Evolutionary conservation across 331 rosid genomes (phyloP).

Genomic region (Malus hybrid): DNA sequence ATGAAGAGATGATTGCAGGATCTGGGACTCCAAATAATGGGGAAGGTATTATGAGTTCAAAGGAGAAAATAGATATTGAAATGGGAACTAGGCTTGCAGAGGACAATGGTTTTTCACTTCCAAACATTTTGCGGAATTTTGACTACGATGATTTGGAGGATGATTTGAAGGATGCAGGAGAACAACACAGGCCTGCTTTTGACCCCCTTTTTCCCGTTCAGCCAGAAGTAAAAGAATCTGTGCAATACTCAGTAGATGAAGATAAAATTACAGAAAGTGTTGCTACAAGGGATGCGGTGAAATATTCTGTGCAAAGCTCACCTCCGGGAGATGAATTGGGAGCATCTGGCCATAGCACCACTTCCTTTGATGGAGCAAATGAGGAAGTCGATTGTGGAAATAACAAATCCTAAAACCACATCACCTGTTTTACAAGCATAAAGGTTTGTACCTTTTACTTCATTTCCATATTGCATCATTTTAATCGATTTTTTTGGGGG

Average conservation of each 20-base stretch:
- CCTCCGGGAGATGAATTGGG: constrained; percentile 15
- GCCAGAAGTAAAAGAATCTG: constrained; percentile 36
- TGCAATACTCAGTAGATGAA: constrained; percentile 23
- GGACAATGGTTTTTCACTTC: constrained; percentile 38
- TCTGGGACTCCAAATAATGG: constrained; percentile 33
- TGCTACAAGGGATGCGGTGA: constrained; percentile 15
- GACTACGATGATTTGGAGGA: constrained; percentile 46
- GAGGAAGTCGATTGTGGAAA: constrained; percentile 18
- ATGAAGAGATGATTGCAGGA: constrained; percentile 31
- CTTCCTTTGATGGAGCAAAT: constrained; percentile 10
- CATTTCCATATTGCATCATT: background rate
- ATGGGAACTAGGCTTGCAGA: constrained; percentile 55
- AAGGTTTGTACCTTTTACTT: constrained; percentile 21
- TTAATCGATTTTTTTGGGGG: background rate
- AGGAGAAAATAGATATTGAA: constrained; percentile 80
- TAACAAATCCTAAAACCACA: constrained; percentile 10
- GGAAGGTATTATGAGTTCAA: constrained; percentile 35
- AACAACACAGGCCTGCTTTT: constrained; percentile 34
- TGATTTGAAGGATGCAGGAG: constrained; percentile 33
- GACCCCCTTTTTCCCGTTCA: constrained; percentile 43
- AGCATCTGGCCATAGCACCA: constrained; percentile 26
- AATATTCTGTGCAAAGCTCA: constrained; percentile 20
- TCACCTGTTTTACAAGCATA: constrained; percentile 23
- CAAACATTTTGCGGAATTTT: constrained; percentile 51
- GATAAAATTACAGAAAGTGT: constrained; percentile 23